These are phyloP conservation scores for Petasospora fabianii DNA, from an alignment of 1,139 yeast species.

Conservation along the genomic window DNA sequence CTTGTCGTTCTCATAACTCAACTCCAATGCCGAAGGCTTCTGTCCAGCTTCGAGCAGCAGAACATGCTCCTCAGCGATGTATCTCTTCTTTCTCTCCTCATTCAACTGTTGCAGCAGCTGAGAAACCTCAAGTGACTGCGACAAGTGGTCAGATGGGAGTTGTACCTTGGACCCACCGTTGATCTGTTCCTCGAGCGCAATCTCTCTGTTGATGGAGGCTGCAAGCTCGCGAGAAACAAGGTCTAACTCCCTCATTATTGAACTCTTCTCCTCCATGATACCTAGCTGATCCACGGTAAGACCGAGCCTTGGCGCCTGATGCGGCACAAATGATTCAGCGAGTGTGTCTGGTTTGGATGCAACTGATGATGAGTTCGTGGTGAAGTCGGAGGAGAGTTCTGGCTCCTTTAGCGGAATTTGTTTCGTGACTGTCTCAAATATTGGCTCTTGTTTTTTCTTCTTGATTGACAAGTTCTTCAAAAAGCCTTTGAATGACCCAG, in stretches of 20 bases:
- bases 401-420: constrained; percentile 10
- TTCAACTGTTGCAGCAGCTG: constrained; percentile 55
- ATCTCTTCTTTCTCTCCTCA: constrained; percentile 61
- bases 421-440: constrained; percentile 19
- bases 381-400: constrained; percentile 5
- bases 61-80: constrained; percentile 68
- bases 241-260: constrained; percentile 59
- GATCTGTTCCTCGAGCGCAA: constrained; percentile 50
- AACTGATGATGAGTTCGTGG: constrained; percentile 7
- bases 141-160: constrained; percentile 37
- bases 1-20: constrained; percentile 55
- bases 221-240: constrained; percentile 70
- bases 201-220: constrained; percentile 63
- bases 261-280: constrained; percentile 55
- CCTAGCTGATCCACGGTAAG: constrained; percentile 61
- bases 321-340: constrained; percentile 20
- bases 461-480: constrained; percentile 22
- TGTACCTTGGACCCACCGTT: too few species aligned
- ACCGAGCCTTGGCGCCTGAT: constrained; percentile 24
- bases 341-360: constrained; percentile 10
- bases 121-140: constrained; percentile 45
- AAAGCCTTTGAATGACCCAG: constrained; percentile 17
- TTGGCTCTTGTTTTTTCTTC: constrained; percentile 15
- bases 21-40: constrained; percentile 49
- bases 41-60: constrained; percentile 52